Conservation (phyloP, 2,329 filamentous ascomycete species). For the Chlorencoelia australis region DNA sequence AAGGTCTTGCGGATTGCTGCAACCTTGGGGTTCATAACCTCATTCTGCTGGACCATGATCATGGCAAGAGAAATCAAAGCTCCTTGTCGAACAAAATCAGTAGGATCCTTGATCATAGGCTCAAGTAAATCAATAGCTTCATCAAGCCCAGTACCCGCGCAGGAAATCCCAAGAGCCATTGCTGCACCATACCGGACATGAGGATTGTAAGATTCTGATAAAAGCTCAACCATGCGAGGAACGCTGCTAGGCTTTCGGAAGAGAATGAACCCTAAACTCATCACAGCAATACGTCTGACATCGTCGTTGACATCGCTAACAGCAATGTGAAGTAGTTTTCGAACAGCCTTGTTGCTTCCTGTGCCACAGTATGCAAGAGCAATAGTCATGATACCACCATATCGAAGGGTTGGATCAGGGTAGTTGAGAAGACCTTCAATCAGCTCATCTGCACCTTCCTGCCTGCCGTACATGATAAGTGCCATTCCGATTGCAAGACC, state of each 20-base stretch:
- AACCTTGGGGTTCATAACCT: constrained; percentile 97
- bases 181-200: constrained; percentile 96
- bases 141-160: constrained; percentile 87
- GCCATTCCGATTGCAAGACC: constrained; percentile 95
- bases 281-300: constrained; percentile 88
- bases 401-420: constrained; percentile 84
- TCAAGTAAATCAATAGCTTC: constrained; percentile 95
- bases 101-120: constrained; percentile 99
- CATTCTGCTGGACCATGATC: constrained; percentile 99
- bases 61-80: constrained; percentile 89
- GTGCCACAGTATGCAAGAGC: constrained; percentile 95
- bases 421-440: constrained; percentile 91
- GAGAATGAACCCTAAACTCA: constrained; percentile 95
- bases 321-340: constrained; percentile 87
- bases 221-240: constrained; percentile 94
- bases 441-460: constrained; percentile 88
- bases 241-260: constrained; percentile 97
- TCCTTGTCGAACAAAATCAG: constrained; percentile 95
- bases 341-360: constrained; percentile 96
- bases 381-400: constrained; percentile 98
- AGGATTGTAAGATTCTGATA: constrained; percentile 97
- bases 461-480: constrained; percentile 93
- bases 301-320: constrained; percentile 98
- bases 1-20: constrained; percentile 82
- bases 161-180: constrained; percentile 97